Evolutionary conservation across 202 grass and related monocot species (phyloP), one percentile per base, ranked within the genome.

Genomic region (Setaria italica): DNA sequence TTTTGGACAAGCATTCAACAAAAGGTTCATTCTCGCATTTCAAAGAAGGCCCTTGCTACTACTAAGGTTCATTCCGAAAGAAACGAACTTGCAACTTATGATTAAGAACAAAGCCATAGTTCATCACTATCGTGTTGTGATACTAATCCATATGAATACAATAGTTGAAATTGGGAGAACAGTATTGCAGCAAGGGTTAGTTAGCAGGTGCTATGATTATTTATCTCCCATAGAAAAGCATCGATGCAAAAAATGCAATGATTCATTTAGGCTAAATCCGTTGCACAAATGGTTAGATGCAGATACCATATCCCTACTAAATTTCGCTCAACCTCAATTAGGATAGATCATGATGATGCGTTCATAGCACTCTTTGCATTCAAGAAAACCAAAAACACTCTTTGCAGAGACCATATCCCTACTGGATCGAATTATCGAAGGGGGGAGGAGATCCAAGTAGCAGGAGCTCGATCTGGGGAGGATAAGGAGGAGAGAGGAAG

Each of bases 31-130:
- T 82, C 10, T 59, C 51, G 46, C 4, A 41, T 46, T 32, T 39
- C 50, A 81, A 81, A 81, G 19, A 33, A 4, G 49, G 12, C 0
- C 63, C 12, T 57, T 41, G 37, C 70, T 83, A 68, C 55, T 53
- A 55, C 4, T 25, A 25, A 25, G 25, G 25, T 25, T 25, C 25
- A 25, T 25, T 25, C 25, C 25, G 25, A 25, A 25, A 25, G 25
- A 25, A 25, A 25, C 25, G 25, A 25, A 25, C 63, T 6, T 20
- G 77, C 20, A 76, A 76, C 21, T 2, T 25, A 46, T 37, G 62
- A 37, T 10, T 67, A 20, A 16, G 72, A 71, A 66, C 79, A n/a
- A n/a, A 25, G 7, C 42, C 42, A 45, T 45, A 7, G 42, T 45
- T 45, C 42, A 45, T 45, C 25, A 25, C 25, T 25, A 25, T 25